Conservation (phyloP, 305 asterid species). For the Nicotiana rustica region DNA sequence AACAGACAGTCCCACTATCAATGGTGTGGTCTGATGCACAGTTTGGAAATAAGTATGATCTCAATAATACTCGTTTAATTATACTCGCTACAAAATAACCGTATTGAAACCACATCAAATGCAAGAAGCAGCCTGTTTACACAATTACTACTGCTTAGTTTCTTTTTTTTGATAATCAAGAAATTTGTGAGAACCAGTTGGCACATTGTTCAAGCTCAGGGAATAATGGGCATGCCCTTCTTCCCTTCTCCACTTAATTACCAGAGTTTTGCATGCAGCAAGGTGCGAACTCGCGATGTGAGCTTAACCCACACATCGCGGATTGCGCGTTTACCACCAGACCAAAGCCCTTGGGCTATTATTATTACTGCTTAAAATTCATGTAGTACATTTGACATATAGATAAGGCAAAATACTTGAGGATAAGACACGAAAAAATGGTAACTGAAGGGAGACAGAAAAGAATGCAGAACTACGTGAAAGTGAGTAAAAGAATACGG, state of each 20-base stretch:
- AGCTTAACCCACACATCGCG: not conserved
- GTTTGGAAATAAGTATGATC: slow-evolving; percentile 29
- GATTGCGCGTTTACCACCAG: not conserved
- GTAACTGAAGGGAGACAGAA: not conserved
- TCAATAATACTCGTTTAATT: not conserved
- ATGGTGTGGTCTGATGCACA: slow-evolving; percentile 64
- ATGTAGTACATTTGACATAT: not conserved
- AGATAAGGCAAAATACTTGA: not conserved
- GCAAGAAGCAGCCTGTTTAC: not conserved
- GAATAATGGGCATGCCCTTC: not conserved
- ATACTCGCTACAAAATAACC: not conserved
- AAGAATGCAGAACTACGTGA: not conserved
- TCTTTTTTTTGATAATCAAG: too few species aligned
- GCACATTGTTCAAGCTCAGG: not conserved
- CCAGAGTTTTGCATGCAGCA: not conserved
- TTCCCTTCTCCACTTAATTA: not conserved
- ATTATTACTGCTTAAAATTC: not conserved
- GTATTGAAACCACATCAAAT: not conserved
- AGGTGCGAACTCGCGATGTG: not conserved
- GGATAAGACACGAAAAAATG: not conserved
- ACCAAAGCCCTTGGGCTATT: not conserved
- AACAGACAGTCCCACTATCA: slow-evolving; percentile 73
- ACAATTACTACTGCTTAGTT: not conserved
- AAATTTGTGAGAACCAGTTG: too few species aligned
- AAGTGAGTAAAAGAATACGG: not conserved